These are phyloP conservation scores for Lachnellula hyalina DNA, from an alignment of 2,329 filamentous ascomycete genomes.

Conservation along the genomic window DNA sequence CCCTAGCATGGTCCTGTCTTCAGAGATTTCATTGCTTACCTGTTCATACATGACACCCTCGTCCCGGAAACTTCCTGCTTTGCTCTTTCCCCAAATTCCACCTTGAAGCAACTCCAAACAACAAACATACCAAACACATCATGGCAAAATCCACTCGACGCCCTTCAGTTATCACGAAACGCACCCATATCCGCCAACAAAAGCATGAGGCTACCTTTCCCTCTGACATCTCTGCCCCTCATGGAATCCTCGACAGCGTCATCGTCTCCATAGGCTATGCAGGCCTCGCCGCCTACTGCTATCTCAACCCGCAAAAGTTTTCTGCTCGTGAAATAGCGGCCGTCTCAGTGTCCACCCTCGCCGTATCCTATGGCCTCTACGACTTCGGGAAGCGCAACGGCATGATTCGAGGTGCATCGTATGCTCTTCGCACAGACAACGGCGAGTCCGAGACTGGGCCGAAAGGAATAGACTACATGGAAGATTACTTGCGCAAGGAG, in stretches of 20 bases:
- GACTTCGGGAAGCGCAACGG: slow-evolving; percentile 11
- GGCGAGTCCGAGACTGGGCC: too few species aligned
- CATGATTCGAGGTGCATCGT: slow-evolving; percentile 10
- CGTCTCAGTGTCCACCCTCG: slow-evolving; percentile 6
- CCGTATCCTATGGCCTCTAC: slow-evolving; percentile 8
- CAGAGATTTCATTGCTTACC: too few species aligned
- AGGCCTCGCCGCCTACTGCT: slow-evolving; percentile 6
- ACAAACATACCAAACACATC: background rate
- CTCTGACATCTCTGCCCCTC: background rate
- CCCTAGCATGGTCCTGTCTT: too few species aligned
- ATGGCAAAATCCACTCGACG: slow-evolving; percentile 1
- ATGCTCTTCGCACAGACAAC: background rate
- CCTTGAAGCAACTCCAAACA: background rate
- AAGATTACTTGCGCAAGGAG: slow-evolving; percentile 28
- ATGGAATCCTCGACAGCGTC: slow-evolving; percentile 5
- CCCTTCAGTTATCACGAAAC: slow-evolving; percentile 11
- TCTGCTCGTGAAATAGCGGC: slow-evolving; percentile 5
- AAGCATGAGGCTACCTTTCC: slow-evolving; percentile 3
- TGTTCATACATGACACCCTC: too few species aligned
- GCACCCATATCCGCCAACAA: slow-evolving; percentile 10
- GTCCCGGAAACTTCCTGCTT: too few species aligned
- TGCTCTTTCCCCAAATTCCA: too few species aligned
- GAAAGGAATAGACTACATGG: background rate
- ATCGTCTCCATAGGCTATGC: slow-evolving; percentile 10
- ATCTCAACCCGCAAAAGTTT: slow-evolving; percentile 3